phyloP scores from a whole-genome alignment of 352 stramenopile species.

The Elongisporangium undulatum region DNA sequence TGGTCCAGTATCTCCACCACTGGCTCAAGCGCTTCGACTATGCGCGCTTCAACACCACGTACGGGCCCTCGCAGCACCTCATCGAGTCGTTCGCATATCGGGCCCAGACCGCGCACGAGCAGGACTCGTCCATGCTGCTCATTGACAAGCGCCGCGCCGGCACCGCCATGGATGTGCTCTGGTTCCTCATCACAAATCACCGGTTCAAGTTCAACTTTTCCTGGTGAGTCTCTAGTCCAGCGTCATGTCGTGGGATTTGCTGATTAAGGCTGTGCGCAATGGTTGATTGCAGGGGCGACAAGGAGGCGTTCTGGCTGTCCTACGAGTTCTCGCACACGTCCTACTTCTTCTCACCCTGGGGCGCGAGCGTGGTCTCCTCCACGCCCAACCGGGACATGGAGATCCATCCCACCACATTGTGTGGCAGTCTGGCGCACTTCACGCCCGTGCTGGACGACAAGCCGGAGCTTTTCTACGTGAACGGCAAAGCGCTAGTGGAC shows the following conservation, averaged over 20 bases:
- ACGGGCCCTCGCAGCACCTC: constrained; percentile 18
- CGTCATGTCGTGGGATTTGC: background rate
- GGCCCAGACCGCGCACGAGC: constrained; percentile 29
- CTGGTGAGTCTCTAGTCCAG: background rate
- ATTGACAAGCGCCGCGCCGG: constrained; percentile 16
- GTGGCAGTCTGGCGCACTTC: constrained; percentile 20
- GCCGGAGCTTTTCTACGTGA: constrained; percentile 26
- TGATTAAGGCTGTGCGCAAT: background rate
- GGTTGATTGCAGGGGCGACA: constrained; percentile 6
- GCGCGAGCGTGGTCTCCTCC: constrained; percentile 9
- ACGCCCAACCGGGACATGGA: constrained; percentile 9
- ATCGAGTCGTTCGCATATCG: constrained; percentile 25
- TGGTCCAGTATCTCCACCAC: constrained; percentile 18
- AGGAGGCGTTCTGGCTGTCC: constrained; percentile 24
- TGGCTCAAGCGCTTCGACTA: constrained; percentile 32
- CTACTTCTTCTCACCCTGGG: constrained; percentile 26
- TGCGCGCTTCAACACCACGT: constrained; percentile 14
- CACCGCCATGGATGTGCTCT: constrained; percentile 8
- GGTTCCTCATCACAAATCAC: constrained; percentile 9
- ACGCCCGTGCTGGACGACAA: constrained; percentile 5
- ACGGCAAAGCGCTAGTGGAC: constrained; percentile 28
- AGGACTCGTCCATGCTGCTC: constrained; percentile 45
- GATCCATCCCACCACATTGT: constrained; percentile 11
- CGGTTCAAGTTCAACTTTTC: constrained; percentile 9
- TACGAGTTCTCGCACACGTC: constrained; percentile 13